Conservation (phyloP, 257 asterid genomes). For the Linderniella brevidens region DNA sequence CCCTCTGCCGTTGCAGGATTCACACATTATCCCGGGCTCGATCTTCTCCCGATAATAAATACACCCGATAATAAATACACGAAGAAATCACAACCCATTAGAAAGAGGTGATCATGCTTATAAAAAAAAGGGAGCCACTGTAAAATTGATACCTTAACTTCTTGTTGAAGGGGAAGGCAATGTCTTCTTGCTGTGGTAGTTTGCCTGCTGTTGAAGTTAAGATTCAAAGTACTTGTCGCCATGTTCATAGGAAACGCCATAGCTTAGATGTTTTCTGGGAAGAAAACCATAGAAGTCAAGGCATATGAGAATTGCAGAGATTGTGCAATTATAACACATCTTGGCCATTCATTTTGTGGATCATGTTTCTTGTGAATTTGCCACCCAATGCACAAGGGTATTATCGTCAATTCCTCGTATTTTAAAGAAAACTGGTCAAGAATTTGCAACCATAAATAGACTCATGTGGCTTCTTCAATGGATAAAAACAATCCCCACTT, state of each 20-base stretch:
- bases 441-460: too few relatives aligned
- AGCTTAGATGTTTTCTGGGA: conserved; percentile 4
- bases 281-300: not conserved
- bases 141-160: conserved; percentile 13
- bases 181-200: conserved; percentile 9
- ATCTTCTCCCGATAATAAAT: conserved; percentile 19
- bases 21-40: conserved; percentile 39
- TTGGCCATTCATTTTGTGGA: too few relatives aligned
- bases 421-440: not conserved
- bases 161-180: conserved; percentile 25
- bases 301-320: not conserved
- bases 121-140: not conserved
- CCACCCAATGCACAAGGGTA: too few relatives aligned
- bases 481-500: not conserved
- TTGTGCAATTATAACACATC: not conserved
- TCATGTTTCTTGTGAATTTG: too few relatives aligned
- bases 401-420: too few relatives aligned
- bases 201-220: conserved; percentile 12
- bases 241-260: conserved; percentile 16
- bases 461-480: too few relatives aligned
- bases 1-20: conserved; percentile 43
- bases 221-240: conserved; percentile 9
- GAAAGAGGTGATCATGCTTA: not conserved
- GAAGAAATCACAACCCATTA: not conserved
- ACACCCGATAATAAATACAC: too few relatives aligned